Evolutionary conservation across 1,284 basidiomycete genomes (phyloP), one percentile per base, ranked within the genome.

Genomic region (Pseudozyma sp.): DNA sequence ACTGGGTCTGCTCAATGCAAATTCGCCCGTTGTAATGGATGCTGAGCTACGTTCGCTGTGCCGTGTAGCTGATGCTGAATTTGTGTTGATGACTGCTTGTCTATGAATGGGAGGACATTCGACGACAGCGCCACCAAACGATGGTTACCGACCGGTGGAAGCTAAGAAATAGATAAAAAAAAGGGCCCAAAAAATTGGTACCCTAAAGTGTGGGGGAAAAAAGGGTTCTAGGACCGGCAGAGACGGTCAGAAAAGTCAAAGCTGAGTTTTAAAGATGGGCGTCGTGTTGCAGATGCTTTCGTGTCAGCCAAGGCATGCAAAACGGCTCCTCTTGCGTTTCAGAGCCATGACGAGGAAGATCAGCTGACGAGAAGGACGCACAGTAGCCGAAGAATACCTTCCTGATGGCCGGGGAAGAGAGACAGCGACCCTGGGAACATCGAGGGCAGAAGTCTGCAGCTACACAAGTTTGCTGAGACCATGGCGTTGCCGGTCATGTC

Each of bases 261-360:
- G 48, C 50, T 38, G 50, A 39, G 50, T 21, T 52, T 39, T 9
- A 52, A 52, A 19, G 3, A 12, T 52, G 50, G 50, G 50, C 50
- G 50, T 38, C 34, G 19, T 18, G 10, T n/a, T 52, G 50, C 50
- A 52, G 16, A 25, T 50, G 19, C 48, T 50, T 40, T n/a, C 16
- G 39, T 13, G 39, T 40, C 39, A 40, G 16, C 16, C 39, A 31
- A 31, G 25, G 25, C 25, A 31, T 31, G 25, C 25, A 3, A 31
- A 31, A 31, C 3, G 25, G 3, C 25, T 31, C 3, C 25, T 31
- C 25, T 3, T 31, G 25, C 25, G 25, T 31, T 31, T 31, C 25
- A 31, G 6, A 6, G 25, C 25, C 3, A n/a, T 42, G 40, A 13
- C n/a, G 40, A n/a, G n/a, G 40, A 42, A 42, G 40, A 42, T 42